Evolutionary conservation across 2,329 filamentous ascomycete species (phyloP).

Genomic region (Microcyclospora pomicola): DNA sequence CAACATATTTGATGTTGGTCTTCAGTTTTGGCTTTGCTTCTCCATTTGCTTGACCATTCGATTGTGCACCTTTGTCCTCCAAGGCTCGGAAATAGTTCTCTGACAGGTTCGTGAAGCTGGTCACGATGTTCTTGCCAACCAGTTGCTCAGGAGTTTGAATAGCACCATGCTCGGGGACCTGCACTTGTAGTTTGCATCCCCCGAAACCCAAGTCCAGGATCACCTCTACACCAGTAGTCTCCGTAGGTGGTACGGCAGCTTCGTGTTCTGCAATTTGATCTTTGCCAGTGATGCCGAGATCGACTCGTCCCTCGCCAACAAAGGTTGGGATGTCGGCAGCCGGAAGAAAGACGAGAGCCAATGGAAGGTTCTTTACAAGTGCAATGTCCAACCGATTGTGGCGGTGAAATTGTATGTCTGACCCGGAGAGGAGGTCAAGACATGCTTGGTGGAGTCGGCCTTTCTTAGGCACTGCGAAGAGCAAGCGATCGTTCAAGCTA

Average conservation of each 20-base stretch:
- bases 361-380: conserved; percentile 88
- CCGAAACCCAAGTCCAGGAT: conserved; percentile 87
- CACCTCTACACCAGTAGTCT: conserved; percentile 57
- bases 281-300: conserved; percentile 84
- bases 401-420: conserved; percentile 91
- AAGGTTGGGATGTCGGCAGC: conserved; percentile 96
- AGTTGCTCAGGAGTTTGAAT: conserved; percentile 60
- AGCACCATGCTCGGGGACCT: conserved; percentile 74
- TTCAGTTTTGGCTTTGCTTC: conserved; percentile 44
- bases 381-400: conserved; percentile 94
- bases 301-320: conserved; percentile 84
- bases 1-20: conserved; percentile 87
- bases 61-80: conserved; percentile 40
- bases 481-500: conserved; percentile 79
- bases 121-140: conserved; percentile 84
- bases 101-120: conserved; percentile 80
- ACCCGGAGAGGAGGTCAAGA: conserved; percentile 81
- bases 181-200: conserved; percentile 85
- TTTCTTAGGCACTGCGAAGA: conserved; percentile 99
- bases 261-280: conserved; percentile 84
- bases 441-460: conserved; percentile 79
- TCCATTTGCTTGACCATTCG: conserved; percentile 26
- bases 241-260: conserved; percentile 31
- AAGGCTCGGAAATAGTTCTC: conserved; percentile 71
- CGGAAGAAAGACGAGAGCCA: conserved; percentile 92